These are phyloP conservation scores for Pichia sp. DNA, from an alignment of 1,139 yeast genomes.

Conservation along the genomic window DNA sequence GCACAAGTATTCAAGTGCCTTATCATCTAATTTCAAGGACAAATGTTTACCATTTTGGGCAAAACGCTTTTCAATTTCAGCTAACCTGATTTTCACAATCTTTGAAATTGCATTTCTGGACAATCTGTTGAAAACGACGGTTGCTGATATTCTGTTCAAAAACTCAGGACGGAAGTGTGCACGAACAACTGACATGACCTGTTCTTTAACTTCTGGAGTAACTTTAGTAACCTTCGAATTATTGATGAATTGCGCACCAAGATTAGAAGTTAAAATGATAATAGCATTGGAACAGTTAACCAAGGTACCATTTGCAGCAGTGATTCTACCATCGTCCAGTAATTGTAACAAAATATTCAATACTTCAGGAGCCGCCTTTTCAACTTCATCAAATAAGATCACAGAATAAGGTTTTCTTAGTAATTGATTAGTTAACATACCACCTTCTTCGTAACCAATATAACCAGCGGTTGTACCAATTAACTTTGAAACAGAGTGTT, in stretches of 20 bases:
- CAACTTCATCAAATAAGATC: slow-evolving; percentile 90
- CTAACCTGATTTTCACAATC: slow-evolving; percentile 78
- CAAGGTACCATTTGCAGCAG: slow-evolving; percentile 89
- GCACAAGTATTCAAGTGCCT: slow-evolving; percentile 74
- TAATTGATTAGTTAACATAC: slow-evolving; percentile 86
- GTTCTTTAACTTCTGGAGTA: slow-evolving; percentile 56
- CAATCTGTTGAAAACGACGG: slow-evolving; percentile 85
- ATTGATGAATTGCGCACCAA: slow-evolving; percentile 88
- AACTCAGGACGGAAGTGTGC: slow-evolving; percentile 96
- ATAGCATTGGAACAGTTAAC: slow-evolving; percentile 90
- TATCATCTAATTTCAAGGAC: slow-evolving; percentile 57
- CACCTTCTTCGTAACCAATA: slow-evolving; percentile 97
- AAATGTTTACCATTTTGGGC: slow-evolving; percentile 74
- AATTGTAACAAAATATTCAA: slow-evolving; percentile 84
- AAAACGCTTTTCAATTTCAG: slow-evolving; percentile 80
- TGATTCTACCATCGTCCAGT: slow-evolving; percentile 93
- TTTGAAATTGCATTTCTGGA: slow-evolving; percentile 87
- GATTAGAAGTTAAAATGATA: slow-evolving; percentile 92
- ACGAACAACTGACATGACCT: slow-evolving; percentile 80
- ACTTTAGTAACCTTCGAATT: slow-evolving; percentile 59
- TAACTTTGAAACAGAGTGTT: slow-evolving; percentile 89
- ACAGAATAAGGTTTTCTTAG: slow-evolving; percentile 93
- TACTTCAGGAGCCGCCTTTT: slow-evolving; percentile 99
- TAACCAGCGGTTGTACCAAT: slow-evolving; percentile 99
- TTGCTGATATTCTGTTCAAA: slow-evolving; percentile 89